A percentile compares a stretch with the other conserved stretches of the same genome.
phyloP scores from a whole-genome alignment of 805 yeast genomes.

The Nakazawaea laoshanensis region DNA sequence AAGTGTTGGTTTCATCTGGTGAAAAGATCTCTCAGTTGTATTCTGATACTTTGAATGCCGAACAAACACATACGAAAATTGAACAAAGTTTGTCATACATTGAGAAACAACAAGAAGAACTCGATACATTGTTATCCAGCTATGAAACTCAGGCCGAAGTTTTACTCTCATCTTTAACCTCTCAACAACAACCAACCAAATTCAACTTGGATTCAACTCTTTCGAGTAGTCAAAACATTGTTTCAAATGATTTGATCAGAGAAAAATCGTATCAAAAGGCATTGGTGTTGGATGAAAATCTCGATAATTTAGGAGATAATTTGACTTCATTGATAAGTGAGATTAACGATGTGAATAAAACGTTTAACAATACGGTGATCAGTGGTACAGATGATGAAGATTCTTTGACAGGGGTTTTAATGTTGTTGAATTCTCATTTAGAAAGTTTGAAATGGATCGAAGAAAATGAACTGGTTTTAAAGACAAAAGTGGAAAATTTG shows the following conservation, averaged over 20 bases:
- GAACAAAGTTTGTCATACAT: conserved; percentile 84
- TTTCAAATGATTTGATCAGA: conserved; percentile 75
- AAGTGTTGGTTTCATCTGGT: conserved; percentile 73
- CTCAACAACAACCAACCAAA: conserved; percentile 17
- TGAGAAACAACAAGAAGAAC: conserved; percentile 86
- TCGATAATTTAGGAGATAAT: conserved; percentile 71
- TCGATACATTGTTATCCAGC: conserved; percentile 72
- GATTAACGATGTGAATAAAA: conserved; percentile 75
- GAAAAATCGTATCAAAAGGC: conserved; percentile 86
- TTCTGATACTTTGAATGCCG: conserved; percentile 73
- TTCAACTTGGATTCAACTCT: conserved; percentile 1
- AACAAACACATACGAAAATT: conserved; percentile 73
- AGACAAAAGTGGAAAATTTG: conserved; percentile 48
- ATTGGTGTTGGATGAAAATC: conserved; percentile 71
- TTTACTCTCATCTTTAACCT: conserved; percentile 25
- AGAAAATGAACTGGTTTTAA: conserved; percentile 57
- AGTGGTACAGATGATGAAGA: conserved; percentile 25
- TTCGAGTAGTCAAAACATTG: conserved; percentile 17
- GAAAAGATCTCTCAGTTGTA: conserved; percentile 74
- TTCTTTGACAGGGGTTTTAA: conserved; percentile 62
- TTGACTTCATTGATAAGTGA: conserved; percentile 70
- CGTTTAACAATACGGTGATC: conserved; percentile 57
- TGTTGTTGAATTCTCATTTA: conserved; percentile 78
- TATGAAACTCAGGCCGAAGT: conserved; percentile 71
- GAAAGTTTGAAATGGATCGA: conserved; percentile 88